phyloP scores from a whole-genome alignment of 225 moss, liverwort and hornwort genomes.

The Climacium dendroides region DNA sequence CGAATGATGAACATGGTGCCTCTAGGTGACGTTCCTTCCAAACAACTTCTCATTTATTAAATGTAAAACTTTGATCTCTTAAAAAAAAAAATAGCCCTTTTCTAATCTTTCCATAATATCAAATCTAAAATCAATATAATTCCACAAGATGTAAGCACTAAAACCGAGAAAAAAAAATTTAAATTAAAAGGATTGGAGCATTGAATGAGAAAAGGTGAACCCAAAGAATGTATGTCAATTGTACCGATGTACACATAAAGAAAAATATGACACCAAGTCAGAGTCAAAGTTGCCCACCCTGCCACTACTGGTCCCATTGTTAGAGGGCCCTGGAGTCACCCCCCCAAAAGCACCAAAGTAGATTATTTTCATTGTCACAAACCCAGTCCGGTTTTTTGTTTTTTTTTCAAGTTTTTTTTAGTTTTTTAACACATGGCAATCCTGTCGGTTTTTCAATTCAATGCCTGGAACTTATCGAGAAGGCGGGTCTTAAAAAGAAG shows the following conservation, averaged over 20 bases:
- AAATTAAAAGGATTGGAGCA: neutral
- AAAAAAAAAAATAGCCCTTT: too few relatives aligned
- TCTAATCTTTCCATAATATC: too few relatives aligned
- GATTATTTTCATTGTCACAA: too few relatives aligned
- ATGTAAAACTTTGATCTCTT: fast-evolving
- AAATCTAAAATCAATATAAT: too few relatives aligned
- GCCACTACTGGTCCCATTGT: neutral
- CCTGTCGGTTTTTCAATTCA: neutral
- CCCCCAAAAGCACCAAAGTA: neutral
- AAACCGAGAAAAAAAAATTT: too few relatives aligned
- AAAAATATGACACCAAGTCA: neutral
- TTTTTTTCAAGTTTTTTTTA: too few relatives aligned
- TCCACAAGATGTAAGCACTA: neutral
- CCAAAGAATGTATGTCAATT: neutral
- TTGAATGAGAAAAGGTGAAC: neutral
- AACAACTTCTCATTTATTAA: too few relatives aligned
- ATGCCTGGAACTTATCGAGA: neutral
- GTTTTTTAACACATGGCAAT: too few relatives aligned
- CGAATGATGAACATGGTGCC: neutral
- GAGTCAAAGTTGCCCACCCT: neutral
- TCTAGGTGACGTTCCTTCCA: neutral
- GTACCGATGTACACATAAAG: too few relatives aligned
- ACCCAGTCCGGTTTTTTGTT: too few relatives aligned
- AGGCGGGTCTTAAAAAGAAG: neutral
- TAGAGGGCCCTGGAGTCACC: neutral